Evolutionary conservation across 2,329 filamentous ascomycete species (phyloP).

Genomic region (Venturia nashicola): DNA sequence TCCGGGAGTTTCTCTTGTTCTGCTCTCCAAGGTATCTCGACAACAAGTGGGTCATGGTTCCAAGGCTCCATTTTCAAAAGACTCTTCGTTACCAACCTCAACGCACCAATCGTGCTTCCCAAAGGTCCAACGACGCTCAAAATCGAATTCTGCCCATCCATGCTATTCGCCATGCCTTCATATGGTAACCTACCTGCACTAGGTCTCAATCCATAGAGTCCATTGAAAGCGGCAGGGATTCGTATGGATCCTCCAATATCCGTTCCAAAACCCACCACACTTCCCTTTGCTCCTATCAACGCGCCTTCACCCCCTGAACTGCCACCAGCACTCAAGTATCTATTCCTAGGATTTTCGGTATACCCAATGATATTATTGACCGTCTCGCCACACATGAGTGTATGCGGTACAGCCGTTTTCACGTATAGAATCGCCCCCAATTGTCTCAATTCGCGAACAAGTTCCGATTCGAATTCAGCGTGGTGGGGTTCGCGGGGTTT

Average conservation of each 20-base stretch:
- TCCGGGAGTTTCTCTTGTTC: conserved; percentile 26
- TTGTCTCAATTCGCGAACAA: conserved; percentile 41
- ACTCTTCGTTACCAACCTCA: conserved; percentile 44
- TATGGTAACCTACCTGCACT: conserved; percentile 38
- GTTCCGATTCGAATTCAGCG: conserved; percentile 42
- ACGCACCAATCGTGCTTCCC: conserved; percentile 39
- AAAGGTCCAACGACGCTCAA: conserved; percentile 53
- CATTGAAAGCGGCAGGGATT: conserved; percentile 48
- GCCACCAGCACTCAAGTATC: conserved; percentile 41
- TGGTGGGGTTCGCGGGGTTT: conserved; percentile 37
- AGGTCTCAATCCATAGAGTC: conserved; percentile 44
- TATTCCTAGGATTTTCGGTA: conserved; percentile 45
- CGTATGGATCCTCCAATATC: conserved; percentile 33
- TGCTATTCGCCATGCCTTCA: conserved; percentile 41
- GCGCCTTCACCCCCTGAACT: conserved; percentile 49
- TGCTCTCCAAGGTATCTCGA: conserved; percentile 53
- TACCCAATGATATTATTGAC: conserved; percentile 49
- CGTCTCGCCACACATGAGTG: conserved; percentile 46
- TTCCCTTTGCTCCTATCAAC: conserved; percentile 41
- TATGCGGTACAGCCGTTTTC: conserved; percentile 46
- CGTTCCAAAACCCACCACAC: conserved; percentile 45
- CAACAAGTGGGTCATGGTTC: conserved; percentile 51
- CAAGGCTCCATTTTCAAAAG: conserved; percentile 50
- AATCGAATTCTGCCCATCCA: conserved; percentile 52
- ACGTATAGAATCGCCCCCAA: conserved; percentile 44